A percentile compares a stretch with the other conserved stretches of the same genome.
Conservation (phyloP, 1,284 basidiomycete species). For the Fistulina hepatica region DNA sequence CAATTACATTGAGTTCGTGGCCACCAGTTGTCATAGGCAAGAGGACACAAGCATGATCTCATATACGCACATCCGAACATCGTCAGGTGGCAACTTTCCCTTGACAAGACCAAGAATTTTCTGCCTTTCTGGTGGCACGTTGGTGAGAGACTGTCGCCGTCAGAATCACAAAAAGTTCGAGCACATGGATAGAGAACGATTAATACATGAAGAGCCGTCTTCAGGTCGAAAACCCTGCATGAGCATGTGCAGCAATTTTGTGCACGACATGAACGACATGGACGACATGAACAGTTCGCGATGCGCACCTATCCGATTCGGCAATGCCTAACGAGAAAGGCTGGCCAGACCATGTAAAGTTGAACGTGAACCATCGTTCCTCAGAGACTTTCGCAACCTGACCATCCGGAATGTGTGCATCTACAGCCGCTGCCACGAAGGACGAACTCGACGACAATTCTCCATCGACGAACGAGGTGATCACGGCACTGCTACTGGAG, state of each 20-base stretch:
- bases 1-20: constrained; percentile 4
- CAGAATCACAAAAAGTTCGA: too few species aligned
- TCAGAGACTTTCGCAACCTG: too few species aligned
- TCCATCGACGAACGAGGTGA: too few species aligned
- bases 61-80: constrained; percentile 46
- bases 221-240: constrained; percentile 57
- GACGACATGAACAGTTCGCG: not conserved
- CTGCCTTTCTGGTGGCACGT: constrained; percentile 77
- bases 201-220: constrained; percentile 49
- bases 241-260: constrained; percentile 4
- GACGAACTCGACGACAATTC: too few species aligned
- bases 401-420: too few species aligned
- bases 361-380: too few species aligned
- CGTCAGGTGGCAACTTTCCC: constrained; percentile 72
- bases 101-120: constrained; percentile 84
- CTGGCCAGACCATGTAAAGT: constrained; percentile 57
- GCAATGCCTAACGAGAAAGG: constrained; percentile 48
- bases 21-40: constrained; percentile 3
- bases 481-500: too few species aligned
- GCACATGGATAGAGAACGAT: too few species aligned
- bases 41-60: not conserved
- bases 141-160: constrained; percentile 64
- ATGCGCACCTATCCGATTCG: constrained; percentile 54
- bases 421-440: too few species aligned
- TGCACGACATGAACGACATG: constrained; percentile 3